Evolutionary conservation across 306 rosid species (phyloP), one percentile per base, ranked within the genome.

Genomic region (Trichosanthes cucumerina): DNA sequence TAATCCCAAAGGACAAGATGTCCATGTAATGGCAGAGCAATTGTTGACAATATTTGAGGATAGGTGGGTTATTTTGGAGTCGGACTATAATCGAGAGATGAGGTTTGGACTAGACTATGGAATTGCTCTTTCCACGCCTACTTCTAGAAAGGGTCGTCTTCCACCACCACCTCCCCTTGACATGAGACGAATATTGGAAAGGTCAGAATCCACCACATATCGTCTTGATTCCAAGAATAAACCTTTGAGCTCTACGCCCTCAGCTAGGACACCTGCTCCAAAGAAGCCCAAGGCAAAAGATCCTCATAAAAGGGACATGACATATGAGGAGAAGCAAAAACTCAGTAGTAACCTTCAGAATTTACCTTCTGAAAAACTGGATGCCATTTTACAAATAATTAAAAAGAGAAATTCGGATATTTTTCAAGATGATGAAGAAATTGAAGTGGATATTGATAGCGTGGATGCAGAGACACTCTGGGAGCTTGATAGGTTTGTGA

Each of bases 201-300:
- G 96, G 75, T 86, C 95, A 14, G 98, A 90, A 76, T 91, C 96
- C 31, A 73, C 88, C 78, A 60, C 87, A 12, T 85, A 83, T 41
- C 79, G 87, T 28, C 24, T 60, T 75, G 89, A 85, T 84, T 78
- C 88, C 78, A 79, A 28, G 73, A 84, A 85, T 52, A 92, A 59
- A 82, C 69, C 86, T 60, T 86, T 87, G 84, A 85, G 88, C 81
- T 54, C 77, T 65, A 94, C 96, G 54, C 98, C 96, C 63, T 90
- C 88, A 19, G 58, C 82, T 74, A 85, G 98, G 81, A 95, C 96
- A 59, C 97, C 96, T 15, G 97, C 97, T 80, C 91, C 86, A 59
- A 92, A 95, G 88, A 92, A 95, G 89, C 98, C 98, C 4, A 92
- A 95, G 89, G 97, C 98, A 46, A 95, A 91, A 57, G 98, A 95